Conservation (phyloP, 257 asterid genomes). For the Plectranthus barbatus region DNA sequence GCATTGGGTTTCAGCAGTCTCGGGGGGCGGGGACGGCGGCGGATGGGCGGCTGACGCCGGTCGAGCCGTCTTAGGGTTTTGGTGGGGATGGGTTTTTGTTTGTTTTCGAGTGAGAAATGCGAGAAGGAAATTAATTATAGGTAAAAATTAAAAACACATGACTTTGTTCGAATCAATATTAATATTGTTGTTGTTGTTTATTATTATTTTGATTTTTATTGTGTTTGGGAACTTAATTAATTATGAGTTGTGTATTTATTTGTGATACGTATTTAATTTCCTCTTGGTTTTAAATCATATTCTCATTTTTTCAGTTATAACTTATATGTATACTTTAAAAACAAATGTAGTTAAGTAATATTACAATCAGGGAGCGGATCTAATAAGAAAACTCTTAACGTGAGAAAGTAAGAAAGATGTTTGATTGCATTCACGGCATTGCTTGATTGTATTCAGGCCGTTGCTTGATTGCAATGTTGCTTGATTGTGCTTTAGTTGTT, state of each 20-base stretch:
- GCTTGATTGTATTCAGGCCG: no score
- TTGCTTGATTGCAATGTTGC: no score
- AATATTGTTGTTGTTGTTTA: conserved; percentile 13
- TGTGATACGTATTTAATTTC: background rate
- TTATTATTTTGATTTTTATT: background rate
- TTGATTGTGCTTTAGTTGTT: no score
- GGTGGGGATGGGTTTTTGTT: background rate
- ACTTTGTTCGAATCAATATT: conserved; percentile 4
- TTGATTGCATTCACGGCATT: no score
- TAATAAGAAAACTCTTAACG: no score
- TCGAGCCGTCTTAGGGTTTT: conserved; percentile 69
- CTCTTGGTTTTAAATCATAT: background rate
- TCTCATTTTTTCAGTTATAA: no score
- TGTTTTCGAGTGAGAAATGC: background rate
- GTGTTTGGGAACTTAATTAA: conserved; percentile 1
- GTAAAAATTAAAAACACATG: background rate
- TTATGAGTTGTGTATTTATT: conserved; percentile 7
- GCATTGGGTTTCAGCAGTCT: conserved; percentile 68
- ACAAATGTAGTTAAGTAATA: no score
- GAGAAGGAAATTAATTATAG: no score
- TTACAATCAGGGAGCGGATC: no score
- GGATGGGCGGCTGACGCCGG: conserved; percentile 77
- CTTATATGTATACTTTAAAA: no score
- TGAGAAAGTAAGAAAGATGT: no score
- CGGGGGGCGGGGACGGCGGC: conserved; percentile 51